A percentile compares a stretch with the other conserved stretches of the same genome.
phyloP scores from a whole-genome alignment of 73 alveolate genomes.

The Symbiodinium pilosum region DNA sequence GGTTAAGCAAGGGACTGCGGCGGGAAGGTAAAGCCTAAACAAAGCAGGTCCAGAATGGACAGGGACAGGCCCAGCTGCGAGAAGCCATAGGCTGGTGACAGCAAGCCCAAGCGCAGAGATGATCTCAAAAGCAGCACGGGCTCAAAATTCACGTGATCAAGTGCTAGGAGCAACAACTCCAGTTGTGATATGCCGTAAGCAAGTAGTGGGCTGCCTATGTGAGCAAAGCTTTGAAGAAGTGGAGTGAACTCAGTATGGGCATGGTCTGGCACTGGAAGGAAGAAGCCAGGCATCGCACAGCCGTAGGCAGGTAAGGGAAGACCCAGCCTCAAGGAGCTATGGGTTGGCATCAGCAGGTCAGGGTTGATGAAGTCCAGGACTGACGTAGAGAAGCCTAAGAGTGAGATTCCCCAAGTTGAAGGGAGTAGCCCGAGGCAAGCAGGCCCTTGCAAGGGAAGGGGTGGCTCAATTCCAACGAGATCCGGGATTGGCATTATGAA shows the following conservation, averaged over 20 bases:
- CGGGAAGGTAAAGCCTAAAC: neutral
- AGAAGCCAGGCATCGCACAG: neutral
- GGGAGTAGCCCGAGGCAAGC: neutral
- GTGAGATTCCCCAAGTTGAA: constrained; percentile 41
- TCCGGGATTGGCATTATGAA: neutral
- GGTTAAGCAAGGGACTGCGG: neutral
- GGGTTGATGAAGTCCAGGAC: constrained; percentile 4
- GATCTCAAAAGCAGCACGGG: neutral
- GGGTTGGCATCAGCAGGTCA: neutral
- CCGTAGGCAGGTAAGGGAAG: constrained; percentile 13
- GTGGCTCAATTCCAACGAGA: neutral
- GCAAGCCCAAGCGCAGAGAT: neutral
- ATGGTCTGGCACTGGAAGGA: constrained; percentile 1
- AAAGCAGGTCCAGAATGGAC: neutral
- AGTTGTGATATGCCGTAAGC: constrained; percentile 9
- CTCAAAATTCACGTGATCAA: neutral
- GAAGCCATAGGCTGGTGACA: neutral
- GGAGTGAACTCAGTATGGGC: neutral
- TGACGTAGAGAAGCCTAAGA: neutral
- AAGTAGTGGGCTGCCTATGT: constrained; percentile 3
- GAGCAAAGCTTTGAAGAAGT: neutral
- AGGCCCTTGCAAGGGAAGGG: neutral
- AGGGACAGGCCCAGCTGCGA: neutral
- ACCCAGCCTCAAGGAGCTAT: neutral
- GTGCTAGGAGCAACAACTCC: neutral